Evolutionary conservation across 148 eudicot species (phyloP), one percentile per base, ranked within the genome.

Genomic region (Silene conica): DNA sequence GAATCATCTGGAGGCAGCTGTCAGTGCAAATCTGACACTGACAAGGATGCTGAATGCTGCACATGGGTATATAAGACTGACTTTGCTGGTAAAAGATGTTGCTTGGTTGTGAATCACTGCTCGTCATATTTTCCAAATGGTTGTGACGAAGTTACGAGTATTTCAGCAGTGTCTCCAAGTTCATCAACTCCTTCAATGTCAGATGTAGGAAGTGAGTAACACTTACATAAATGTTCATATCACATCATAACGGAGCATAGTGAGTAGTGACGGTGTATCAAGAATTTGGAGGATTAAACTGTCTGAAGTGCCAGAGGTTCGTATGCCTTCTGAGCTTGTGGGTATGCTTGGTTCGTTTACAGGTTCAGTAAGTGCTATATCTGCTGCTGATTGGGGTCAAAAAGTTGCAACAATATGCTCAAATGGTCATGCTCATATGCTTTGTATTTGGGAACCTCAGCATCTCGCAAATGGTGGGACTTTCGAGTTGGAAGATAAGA

Each of bases 161-260:
- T 80, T 80, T 79, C 82, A 22, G 78, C 77, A 52, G 86, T 87
- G 64, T 76, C 78, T 78, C 92, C 90, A 50, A 83, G 71, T 80
- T 71, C 67, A n/a, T 41, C 57, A 38, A 64, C 69, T 75, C 60
- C 72, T 62, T 69, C 68, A 68, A 83, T 67, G 65, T 67, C 63
- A 78, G 70, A 25, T 79, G 80, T 77, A 71, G 74, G 59, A 23
- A 59, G 72, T 85, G 84, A 79, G 63, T 78, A 57, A 65, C 78
- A 25, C 63, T 57, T 61, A 46, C 78, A 70, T 60, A 59, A 74
- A 74, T 76, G 75, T 58, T 77, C 89, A 77, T 96, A 85, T 83
- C 96, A 96, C 78, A 74, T 96, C 81, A 87, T 79, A 70, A 90
- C 99, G 21, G 97, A 97, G 67, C 87, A 87, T 67, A 38, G 62